Conservation (phyloP, 495 filamentous ascomycete genomes). For the Penicillium robsamsonii region DNA sequence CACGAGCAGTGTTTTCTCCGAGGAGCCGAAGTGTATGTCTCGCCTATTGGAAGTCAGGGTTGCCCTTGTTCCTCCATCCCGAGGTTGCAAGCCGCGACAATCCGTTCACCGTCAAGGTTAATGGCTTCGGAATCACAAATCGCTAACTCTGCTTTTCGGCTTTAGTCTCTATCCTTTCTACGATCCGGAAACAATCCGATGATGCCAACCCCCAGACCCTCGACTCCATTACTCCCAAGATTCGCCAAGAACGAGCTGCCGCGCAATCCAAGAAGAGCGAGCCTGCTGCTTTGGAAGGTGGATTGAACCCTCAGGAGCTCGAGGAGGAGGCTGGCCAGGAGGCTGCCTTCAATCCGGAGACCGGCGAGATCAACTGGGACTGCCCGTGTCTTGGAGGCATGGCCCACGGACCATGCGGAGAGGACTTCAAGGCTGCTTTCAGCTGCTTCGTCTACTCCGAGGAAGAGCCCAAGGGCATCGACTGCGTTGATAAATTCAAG, state of each 20-base stretch:
- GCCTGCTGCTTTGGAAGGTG: conserved; percentile 19
- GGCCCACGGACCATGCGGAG: conserved; percentile 94
- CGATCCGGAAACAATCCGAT: conserved; percentile 20
- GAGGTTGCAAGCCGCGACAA: conserved; percentile 12
- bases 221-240: conserved; percentile 46
- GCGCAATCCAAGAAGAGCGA: conserved; percentile 18
- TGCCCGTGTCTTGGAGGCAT: conserved; percentile 97
- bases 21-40: conserved; percentile 73
- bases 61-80: conserved; percentile 2
- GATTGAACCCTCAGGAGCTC: conserved; percentile 51
- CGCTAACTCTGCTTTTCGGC: conserved; percentile 6
- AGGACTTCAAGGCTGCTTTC: conserved; percentile 90
- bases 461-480: conserved; percentile 97
- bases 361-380: conserved; percentile 99
- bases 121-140: conserved; percentile 8
- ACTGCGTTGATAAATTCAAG: conserved; percentile 99
- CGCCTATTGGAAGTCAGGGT: conserved; percentile 1
- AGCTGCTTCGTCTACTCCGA: conserved; percentile 95
- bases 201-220: conserved; percentile 40
- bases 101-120: conserved; percentile 7
- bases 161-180: conserved; percentile 37
- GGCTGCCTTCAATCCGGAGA: conserved; percentile 96
- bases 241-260: conserved; percentile 33
- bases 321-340: conserved; percentile 79
- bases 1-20: conserved; percentile 80